phyloP scores from a whole-genome alignment of 495 filamentous ascomycete species.

The Lasiosphaeris hirsuta region DNA sequence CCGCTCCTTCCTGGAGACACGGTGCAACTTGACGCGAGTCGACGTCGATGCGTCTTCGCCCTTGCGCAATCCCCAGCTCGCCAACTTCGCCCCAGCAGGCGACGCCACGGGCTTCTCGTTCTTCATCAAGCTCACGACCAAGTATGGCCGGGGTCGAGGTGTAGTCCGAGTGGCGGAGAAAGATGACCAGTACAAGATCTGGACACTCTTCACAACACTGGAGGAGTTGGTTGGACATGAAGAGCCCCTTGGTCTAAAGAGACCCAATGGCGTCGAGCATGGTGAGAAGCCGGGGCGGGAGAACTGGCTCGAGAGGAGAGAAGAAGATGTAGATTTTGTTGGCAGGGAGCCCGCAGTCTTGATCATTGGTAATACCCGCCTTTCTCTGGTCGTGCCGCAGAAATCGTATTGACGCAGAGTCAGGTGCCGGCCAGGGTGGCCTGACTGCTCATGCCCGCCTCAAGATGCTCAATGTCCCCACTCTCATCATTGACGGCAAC shows the following conservation, averaged over 20 bases:
- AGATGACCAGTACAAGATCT: constrained; percentile 58
- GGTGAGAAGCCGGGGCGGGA: constrained; percentile 41
- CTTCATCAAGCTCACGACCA: constrained; percentile 51
- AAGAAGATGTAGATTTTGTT: constrained; percentile 53
- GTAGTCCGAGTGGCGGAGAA: constrained; percentile 54
- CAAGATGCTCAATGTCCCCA: constrained; percentile 63
- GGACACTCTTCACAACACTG: constrained; percentile 59
- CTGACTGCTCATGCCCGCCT: constrained; percentile 66
- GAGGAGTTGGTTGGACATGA: constrained; percentile 49
- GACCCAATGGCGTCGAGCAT: constrained; percentile 51
- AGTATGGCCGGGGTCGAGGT: constrained; percentile 55
- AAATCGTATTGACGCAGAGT: too few relatives aligned
- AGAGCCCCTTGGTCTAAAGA: constrained; percentile 47
- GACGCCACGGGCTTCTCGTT: constrained; percentile 49
- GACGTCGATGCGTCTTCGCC: constrained; percentile 47
- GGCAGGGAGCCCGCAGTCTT: constrained; percentile 60
- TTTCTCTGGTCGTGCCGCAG: not conserved
- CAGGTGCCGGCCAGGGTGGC: constrained; percentile 55
- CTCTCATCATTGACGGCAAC: constrained; percentile 65
- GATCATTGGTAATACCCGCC: constrained; percentile 54
- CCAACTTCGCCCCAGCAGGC: constrained; percentile 43
- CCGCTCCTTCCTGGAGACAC: constrained; percentile 41
- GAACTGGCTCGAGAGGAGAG: constrained; percentile 66
- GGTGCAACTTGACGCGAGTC: constrained; percentile 41
- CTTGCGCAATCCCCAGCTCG: constrained; percentile 45